Evolutionary conservation across 2,329 filamentous ascomycete genomes (phyloP).

Genomic region (Dryadomyces quercivorus): DNA sequence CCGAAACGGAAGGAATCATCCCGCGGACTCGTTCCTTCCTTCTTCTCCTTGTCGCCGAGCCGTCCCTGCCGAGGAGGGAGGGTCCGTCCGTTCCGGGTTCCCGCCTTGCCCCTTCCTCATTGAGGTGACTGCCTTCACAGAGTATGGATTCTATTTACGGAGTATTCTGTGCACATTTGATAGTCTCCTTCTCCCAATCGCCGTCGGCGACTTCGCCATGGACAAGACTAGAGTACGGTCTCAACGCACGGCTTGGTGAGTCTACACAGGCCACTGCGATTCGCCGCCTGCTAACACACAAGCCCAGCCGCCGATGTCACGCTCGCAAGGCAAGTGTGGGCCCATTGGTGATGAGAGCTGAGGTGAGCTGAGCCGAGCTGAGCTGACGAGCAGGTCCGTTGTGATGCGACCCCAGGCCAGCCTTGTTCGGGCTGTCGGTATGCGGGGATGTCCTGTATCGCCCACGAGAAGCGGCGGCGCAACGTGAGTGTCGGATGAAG

Average conservation of each 20-base stretch:
- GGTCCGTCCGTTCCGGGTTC: too few species aligned
- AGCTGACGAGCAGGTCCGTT: slow-evolving; percentile 3
- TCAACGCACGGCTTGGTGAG: not conserved
- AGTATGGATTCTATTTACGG: too few species aligned
- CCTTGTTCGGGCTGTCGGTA: slow-evolving; percentile 7
- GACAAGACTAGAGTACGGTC: not conserved
- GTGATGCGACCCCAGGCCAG: slow-evolving; percentile 2
- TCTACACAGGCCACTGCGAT: not conserved
- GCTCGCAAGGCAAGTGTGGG: slow-evolving; percentile 6
- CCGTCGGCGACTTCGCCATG: not conserved
- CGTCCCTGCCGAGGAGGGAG: too few species aligned
- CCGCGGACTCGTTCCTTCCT: too few species aligned
- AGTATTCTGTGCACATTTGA: too few species aligned
- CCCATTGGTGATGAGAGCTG: not conserved
- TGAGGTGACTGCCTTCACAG: not conserved
- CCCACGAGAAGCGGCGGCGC: slow-evolving; percentile 10
- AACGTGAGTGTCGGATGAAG: too few species aligned
- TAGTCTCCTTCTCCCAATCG: not conserved
- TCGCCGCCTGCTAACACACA: not conserved
- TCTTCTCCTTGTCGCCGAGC: too few species aligned
- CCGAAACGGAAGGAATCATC: too few species aligned
- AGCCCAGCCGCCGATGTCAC: slow-evolving; percentile 7
- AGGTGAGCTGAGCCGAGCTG: not conserved
- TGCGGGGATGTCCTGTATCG: slow-evolving; percentile 7
- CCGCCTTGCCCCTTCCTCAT: not conserved